phyloP scores from a whole-genome alignment of 176 grass and related monocot species.

The Musa schizocarpa region DNA sequence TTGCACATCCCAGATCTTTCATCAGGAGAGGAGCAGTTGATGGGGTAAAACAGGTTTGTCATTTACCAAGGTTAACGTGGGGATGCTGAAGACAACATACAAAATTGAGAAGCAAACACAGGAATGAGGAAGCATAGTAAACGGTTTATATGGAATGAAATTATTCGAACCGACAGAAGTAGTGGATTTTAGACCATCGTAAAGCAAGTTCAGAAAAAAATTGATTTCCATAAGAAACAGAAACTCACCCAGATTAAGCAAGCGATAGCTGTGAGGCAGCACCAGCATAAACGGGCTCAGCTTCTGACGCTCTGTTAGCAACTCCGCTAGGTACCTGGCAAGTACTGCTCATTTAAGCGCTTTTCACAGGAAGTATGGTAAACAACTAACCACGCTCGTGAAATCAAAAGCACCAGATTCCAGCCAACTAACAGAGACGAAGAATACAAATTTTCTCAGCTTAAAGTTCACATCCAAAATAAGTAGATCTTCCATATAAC shows the following conservation, averaged over 20 bases:
- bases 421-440: not conserved
- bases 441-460: not conserved
- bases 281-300: conserved; percentile 25
- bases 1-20: too few species aligned
- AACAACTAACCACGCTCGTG: not conserved
- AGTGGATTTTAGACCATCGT: too few species aligned
- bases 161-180: too few species aligned
- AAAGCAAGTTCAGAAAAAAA: not conserved
- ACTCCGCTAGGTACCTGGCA: conserved; percentile 28
- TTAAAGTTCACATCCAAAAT: not conserved
- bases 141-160: too few species aligned
- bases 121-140: too few species aligned
- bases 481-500: not conserved
- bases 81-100: too few species aligned
- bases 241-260: conserved; percentile 31
- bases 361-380: not conserved
- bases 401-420: not conserved
- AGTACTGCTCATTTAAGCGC: not conserved
- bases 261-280: conserved; percentile 23
- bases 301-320: conserved; percentile 31
- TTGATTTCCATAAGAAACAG: not conserved
- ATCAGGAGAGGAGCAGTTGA: too few species aligned
- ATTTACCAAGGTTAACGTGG: too few species aligned
- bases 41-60: too few species aligned
- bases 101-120: too few species aligned